Base-by-base conservation (phyloP, 129 eudicot species). In the Flaveria ramosissima region DNA sequence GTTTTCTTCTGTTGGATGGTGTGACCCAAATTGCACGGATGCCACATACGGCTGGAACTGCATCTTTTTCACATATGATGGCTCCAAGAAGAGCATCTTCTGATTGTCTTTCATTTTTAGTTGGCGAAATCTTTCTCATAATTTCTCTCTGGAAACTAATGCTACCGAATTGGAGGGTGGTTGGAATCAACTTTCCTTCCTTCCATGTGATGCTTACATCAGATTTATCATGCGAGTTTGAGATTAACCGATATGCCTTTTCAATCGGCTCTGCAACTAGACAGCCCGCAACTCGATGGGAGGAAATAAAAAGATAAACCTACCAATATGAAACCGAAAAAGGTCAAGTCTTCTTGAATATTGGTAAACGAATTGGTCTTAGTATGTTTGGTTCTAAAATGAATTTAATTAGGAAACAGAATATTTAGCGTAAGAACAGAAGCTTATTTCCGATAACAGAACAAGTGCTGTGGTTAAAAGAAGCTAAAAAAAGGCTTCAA, bases 11-110 rank as follows among this genome's bases (percentile, higher is more conserved):
- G 74, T 90, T 86, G 45, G 86, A 83, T 19, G 89, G 92, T 51
- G 92, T 45, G 71, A 93, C 96, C 94, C 95, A 90, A 77, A 93
- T 93, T 83, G 96, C 98, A 77, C 95, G 88, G 45, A 93, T 78
- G 71, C 98, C 98, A 71, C 96, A 93, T 5, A 67, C 8, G 70
- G 92, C 98, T 59, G 89, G 72, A 17, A 87, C 74, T 73, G 89
- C 85, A 76, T 88, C 91, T 72, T 88, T 87, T 81, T 84, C 90
- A 57, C 92, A 87, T 7, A 88, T 71, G 51, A 87, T 84, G 17
- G 86, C 74, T 71, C 98, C 92, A 72, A 59, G 72, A 19, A 68
- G 59, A 64, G 53, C 57, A 24, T 56, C 82, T 0, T 84, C 82
- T 14, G 77, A 62, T 55, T 26, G 16, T n/a, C 59, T 77, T 19